phyloP scores from a whole-genome alignment of 1,139 yeast species.

The Pichia sp. region DNA sequence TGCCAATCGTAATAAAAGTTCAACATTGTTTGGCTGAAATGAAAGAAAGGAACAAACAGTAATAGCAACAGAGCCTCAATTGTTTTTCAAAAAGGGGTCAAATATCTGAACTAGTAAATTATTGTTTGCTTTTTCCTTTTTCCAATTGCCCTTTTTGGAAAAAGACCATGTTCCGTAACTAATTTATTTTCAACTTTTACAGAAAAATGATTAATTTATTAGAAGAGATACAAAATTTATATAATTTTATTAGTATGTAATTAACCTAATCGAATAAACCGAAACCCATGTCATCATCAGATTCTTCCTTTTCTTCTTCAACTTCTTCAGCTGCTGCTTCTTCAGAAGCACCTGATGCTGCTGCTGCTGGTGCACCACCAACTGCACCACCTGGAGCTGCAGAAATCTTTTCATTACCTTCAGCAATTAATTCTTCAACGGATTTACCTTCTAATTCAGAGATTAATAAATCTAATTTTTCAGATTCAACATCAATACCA shows the following conservation, averaged over 20 bases:
- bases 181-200: background rate
- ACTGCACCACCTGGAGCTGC: conserved; percentile 83
- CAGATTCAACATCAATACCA: conserved; percentile 73
- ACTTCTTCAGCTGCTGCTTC: conserved; percentile 56
- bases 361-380: conserved; percentile 56
- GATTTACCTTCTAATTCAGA: conserved; percentile 72
- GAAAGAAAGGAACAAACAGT: background rate
- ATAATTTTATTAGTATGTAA: background rate
- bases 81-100: background rate
- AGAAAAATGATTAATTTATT: conserved; percentile 10
- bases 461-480: conserved; percentile 61
- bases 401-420: conserved; percentile 76
- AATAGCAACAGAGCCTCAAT: background rate
- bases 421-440: conserved; percentile 67
- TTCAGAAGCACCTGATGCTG: conserved; percentile 47
- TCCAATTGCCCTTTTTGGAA: background rate
- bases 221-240: conserved; percentile 8
- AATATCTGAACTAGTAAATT: background rate
- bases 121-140: background rate
- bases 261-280: conserved; percentile 70
- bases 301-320: conserved; percentile 49
- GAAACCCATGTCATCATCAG: conserved; percentile 79
- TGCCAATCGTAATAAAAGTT: conserved; percentile 10
- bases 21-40: background rate
- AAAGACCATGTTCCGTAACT: background rate